These are phyloP conservation scores for Didymella exigua DNA, from an alignment of 2,329 filamentous ascomycete genomes.

Conservation along the genomic window DNA sequence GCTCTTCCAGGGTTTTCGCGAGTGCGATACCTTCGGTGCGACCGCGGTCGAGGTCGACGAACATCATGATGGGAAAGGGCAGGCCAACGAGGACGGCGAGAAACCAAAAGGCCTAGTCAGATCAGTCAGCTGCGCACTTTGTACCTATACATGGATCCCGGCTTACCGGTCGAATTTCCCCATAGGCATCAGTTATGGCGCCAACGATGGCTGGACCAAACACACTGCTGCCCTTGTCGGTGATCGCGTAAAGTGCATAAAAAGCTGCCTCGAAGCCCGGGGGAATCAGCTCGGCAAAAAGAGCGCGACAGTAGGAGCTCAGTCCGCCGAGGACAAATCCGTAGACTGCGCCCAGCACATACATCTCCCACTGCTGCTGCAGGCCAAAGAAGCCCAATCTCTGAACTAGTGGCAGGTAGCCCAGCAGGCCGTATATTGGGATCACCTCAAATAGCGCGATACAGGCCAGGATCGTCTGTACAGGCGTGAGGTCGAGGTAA, in stretches of 20 bases:
- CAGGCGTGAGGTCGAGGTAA: slow-evolving; percentile 71
- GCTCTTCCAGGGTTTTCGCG: slow-evolving; percentile 44
- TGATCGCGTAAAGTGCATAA: slow-evolving; percentile 95
- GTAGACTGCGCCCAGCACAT: slow-evolving; percentile 85
- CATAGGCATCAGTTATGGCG: slow-evolving; percentile 77
- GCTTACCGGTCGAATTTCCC: slow-evolving; percentile 55
- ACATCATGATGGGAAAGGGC: slow-evolving; percentile 81
- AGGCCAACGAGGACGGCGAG: slow-evolving; percentile 82
- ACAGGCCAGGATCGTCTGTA: slow-evolving; percentile 90
- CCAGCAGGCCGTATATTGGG: slow-evolving; percentile 86
- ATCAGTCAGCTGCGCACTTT: background rate
- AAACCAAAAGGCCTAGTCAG: slow-evolving; percentile 80
- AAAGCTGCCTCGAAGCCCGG: slow-evolving; percentile 95
- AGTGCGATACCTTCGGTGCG: slow-evolving; percentile 51
- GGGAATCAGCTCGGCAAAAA: slow-evolving; percentile 93
- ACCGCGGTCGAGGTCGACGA: slow-evolving; percentile 76
- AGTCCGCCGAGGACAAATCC: slow-evolving; percentile 93
- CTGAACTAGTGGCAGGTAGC: slow-evolving; percentile 81
- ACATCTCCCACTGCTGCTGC: slow-evolving; percentile 98
- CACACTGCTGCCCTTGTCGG: slow-evolving; percentile 92
- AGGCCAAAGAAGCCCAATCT: slow-evolving; percentile 78
- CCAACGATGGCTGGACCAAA: slow-evolving; percentile 96
- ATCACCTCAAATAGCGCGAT: slow-evolving; percentile 91
- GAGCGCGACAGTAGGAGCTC: slow-evolving; percentile 85
- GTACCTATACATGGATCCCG: background rate